These are phyloP conservation scores for Microthlaspi erraticum DNA, from an alignment of 345 rosid species.

Conservation along the genomic window DNA sequence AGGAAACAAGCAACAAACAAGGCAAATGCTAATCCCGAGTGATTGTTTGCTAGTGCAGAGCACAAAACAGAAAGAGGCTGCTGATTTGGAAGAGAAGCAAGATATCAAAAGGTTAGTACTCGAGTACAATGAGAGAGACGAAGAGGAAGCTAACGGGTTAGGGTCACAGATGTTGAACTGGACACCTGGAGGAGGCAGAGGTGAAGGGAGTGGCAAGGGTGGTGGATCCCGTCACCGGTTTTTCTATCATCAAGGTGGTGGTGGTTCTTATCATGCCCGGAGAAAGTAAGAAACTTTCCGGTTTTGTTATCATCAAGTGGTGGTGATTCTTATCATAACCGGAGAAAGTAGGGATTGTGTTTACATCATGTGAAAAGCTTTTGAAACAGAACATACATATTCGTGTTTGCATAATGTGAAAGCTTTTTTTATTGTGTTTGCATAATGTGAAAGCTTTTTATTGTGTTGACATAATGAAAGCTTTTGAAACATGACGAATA, in stretches of 20 bases:
- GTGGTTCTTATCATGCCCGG: constrained; percentile 70
- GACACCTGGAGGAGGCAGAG: constrained; percentile 67
- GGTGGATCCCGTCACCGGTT: constrained; percentile 75
- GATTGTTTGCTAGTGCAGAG: constrained; percentile 88
- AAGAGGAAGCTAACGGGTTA: constrained; percentile 82
- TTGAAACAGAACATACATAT: too few species aligned
- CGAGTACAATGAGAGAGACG: constrained; percentile 96
- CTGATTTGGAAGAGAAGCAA: constrained; percentile 95
- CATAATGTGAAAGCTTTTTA: too few species aligned
- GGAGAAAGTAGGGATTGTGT: too few species aligned
- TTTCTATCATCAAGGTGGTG: constrained; percentile 69
- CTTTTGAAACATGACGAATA: not conserved
- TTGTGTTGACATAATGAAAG: not conserved
- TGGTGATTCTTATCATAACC: too few species aligned
- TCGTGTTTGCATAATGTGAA: not conserved
- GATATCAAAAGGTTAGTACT: constrained; percentile 95
- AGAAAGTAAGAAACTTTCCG: constrained; percentile 55
- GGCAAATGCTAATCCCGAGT: constrained; percentile 87
- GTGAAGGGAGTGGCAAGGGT: constrained; percentile 62
- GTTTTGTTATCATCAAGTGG: too few species aligned
- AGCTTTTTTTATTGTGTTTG: not conserved
- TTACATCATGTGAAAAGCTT: too few species aligned
- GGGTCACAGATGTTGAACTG: constrained; percentile 77
- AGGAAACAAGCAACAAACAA: constrained; percentile 95
- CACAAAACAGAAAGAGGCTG: constrained; percentile 98